Base-by-base conservation (phyloP, 163 green algal species). In the Chlorella variabilis region DNA sequence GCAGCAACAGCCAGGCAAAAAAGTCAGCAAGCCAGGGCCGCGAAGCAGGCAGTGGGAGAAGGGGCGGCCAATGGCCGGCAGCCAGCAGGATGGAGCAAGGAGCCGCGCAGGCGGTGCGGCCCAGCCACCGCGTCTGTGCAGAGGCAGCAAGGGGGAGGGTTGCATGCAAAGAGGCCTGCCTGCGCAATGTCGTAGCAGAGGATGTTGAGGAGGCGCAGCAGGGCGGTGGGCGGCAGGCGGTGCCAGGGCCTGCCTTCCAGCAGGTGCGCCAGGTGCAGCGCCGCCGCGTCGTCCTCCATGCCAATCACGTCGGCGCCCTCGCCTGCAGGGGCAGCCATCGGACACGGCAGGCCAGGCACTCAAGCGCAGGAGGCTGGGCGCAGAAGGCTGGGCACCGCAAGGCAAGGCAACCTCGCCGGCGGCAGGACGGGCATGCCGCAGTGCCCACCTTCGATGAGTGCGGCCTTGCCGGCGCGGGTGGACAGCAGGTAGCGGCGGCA, bases 171-270 rank as follows among this genome's bases (percentile, higher is more conserved):
- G 33, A 48, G 29, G 31, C 2, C 33, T 49, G 54, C 75, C 61
- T 93, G 86, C 25, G 84, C 78, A 25, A 91, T 86, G 71, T 97
- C 93, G 71, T 95, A 94, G 86, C 85, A 92, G 75, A 97, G 88
- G 38, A 85, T 77, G 42, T 77, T 77, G 78, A 96, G 83, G 77
- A 96, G 83, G 21, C 91, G 86, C 81, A 96, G 66, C 69, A 94
- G 89, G 41, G 94, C 84, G 61, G 77, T 48, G 3, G 86, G 39
- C 9, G 79, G 80, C 78, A 94, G 77, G 79, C 45, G 54, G 78
- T 88, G 89, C 84, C 81, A 93, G 62, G 86, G 62, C 20, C 49
- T 31, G 8, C 66, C 49, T 31, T 75, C 73, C 62, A 95, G 85
- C 48, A 58, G 23, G 33, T 85, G 66, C 29, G 88, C 88, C 9